Evolutionary conservation across 2,329 filamentous ascomycete genomes (phyloP).

Genomic region (Stachybotrys echinatus): DNA sequence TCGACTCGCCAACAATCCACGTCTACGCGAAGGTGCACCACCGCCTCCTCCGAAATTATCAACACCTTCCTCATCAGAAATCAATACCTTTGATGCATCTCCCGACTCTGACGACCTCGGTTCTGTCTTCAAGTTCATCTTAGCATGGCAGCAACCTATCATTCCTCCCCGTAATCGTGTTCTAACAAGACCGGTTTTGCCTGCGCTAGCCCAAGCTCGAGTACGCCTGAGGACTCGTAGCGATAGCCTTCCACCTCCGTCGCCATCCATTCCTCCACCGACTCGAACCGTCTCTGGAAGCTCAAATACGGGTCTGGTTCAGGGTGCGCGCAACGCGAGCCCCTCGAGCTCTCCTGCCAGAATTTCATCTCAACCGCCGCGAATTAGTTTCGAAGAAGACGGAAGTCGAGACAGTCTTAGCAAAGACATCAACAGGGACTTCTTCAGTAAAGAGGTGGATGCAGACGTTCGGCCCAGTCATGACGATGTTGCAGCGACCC

Average conservation of each 20-base stretch:
- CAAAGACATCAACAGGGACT: not conserved
- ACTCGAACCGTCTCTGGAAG: conserved; percentile 45
- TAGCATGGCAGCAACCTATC: conserved; percentile 57
- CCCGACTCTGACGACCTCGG: conserved; percentile 50
- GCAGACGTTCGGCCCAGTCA: conserved; percentile 1
- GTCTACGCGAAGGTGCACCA: conserved; percentile 22
- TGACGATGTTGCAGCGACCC: conserved; percentile 4
- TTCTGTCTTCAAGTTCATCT: conserved; percentile 70
- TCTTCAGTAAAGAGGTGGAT: not conserved
- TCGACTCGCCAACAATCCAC: conserved; percentile 43
- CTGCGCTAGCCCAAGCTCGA: conserved; percentile 62
- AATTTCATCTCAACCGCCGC: not conserved
- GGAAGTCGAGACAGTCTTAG: conserved; percentile 7
- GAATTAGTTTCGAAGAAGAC: not conserved
- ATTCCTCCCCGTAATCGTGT: conserved; percentile 54
- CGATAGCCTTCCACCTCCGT: conserved; percentile 31
- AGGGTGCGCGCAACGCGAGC: conserved; percentile 45
- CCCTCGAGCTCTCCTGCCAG: conserved; percentile 26
- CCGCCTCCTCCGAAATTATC: conserved; percentile 31
- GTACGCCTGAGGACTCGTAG: conserved; percentile 38
- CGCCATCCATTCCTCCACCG: conserved; percentile 33
- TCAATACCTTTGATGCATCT: conserved; percentile 49
- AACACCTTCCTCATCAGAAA: conserved; percentile 35
- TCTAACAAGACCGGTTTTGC: conserved; percentile 64
- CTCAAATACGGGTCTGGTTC: conserved; percentile 39